Evolutionary conservation across 495 filamentous ascomycete genomes (phyloP), one percentile per base, ranked within the genome.

Genomic region (Immersiella caudata): DNA sequence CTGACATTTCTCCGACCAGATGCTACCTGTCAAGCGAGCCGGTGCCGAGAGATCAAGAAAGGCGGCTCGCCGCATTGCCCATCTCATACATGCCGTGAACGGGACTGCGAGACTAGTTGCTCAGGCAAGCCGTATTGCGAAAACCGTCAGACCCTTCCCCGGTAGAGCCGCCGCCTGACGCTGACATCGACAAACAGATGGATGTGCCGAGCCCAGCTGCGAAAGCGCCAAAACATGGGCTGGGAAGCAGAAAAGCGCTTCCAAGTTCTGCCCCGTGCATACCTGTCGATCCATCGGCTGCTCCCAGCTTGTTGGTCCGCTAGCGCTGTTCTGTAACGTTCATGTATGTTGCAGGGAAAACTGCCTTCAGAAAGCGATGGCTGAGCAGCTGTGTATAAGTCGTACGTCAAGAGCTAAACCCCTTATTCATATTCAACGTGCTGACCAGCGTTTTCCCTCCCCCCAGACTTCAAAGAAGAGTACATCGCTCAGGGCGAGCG

Each of bases 41-140:
- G 58, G 3, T 79, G 78, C 33, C 33, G 20, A 0, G 57, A 63
- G 12, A 57, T 60, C 22, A 77, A 74, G 67, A 6, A 40, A 0
- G 58, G 68, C 0, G 59, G 60, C 3, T 76, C 73, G 0, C 12
- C 35, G 0, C 71, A 72, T n/a, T 79, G 78, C 20, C 50, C 58
- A 0, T 62, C 49, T 0, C 76, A 79, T 36, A 76, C 75, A 0
- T 79, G 76, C 62, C 61, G 22, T 1, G 71, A 72, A 33, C 69
- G 76, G 50, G 62, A 59, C 2, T 79, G 78, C 52, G 64, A 50
- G 1, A 70, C 64, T 25, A 70, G 71, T 18, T 62, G 71, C 16
- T 59, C 65, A 0, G 20, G 52, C 1, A 55, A 65, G 33, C 63
- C 59, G 0, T 76, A 71, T 29, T 79, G 78, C 27, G 40, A 66